These are phyloP conservation scores for Sungouiozyma ichnusensis DNA, from an alignment of 805 yeast species.

Conservation along the genomic window DNA sequence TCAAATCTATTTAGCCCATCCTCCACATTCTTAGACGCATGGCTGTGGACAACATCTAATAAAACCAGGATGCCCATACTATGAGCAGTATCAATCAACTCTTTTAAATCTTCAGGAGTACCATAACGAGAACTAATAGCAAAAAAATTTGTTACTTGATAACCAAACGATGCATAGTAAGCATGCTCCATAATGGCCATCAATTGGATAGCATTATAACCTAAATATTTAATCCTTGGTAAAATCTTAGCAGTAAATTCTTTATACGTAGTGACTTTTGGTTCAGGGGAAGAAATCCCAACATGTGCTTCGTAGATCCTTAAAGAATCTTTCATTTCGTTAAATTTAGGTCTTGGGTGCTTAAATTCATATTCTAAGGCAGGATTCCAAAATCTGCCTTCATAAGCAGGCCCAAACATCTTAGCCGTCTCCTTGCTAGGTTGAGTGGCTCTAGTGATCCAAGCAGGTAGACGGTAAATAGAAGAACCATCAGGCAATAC, in stretches of 20 bases:
- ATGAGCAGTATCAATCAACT: slow-evolving; percentile 86
- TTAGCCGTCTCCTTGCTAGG: slow-evolving; percentile 44
- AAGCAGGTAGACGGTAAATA: slow-evolving; percentile 79
- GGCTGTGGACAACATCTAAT: slow-evolving; percentile 91
- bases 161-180: slow-evolving; percentile 96
- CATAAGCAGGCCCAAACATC: slow-evolving; percentile 42
- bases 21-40: slow-evolving; percentile 85
- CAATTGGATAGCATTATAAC: slow-evolving; percentile 86
- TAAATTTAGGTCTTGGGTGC: slow-evolving; percentile 49
- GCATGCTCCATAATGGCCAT: slow-evolving; percentile 99
- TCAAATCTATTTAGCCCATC: slow-evolving; percentile 92
- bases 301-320: slow-evolving; percentile 92
- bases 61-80: slow-evolving; percentile 75
- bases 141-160: slow-evolving; percentile 86
- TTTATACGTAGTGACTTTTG: slow-evolving; percentile 70
- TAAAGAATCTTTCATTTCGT: slow-evolving; percentile 35
- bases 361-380: slow-evolving; percentile 45
- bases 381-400: slow-evolving; percentile 93
- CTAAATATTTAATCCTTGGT: slow-evolving; percentile 76
- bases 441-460: slow-evolving; percentile 76
- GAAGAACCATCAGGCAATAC: slow-evolving; percentile 55
- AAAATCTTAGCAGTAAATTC: slow-evolving; percentile 73
- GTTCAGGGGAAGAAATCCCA: slow-evolving; percentile 89
- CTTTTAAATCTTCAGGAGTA: slow-evolving; percentile 88
- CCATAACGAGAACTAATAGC: slow-evolving; percentile 88